Conservation (phyloP, 441 rosid genomes). For the Populus trichocarpa region DNA sequence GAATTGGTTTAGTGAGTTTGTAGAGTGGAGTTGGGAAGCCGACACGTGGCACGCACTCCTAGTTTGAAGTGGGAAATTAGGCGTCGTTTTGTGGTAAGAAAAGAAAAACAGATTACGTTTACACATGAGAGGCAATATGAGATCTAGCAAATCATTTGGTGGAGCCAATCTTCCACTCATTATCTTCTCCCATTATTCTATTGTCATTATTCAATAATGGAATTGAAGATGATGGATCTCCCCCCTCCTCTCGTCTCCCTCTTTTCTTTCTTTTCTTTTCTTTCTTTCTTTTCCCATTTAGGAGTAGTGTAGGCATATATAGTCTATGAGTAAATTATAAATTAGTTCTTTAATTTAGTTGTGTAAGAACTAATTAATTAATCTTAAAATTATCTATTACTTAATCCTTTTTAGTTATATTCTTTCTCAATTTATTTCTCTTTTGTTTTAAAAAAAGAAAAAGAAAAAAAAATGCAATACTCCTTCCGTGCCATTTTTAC, state of each 20-base stretch:
- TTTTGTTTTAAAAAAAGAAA: no score
- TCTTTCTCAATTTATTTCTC: no score
- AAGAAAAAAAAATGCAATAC: no score
- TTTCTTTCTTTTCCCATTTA: no score
- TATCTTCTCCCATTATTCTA: not conserved
- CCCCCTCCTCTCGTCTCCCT: not conserved
- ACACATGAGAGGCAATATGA: not conserved
- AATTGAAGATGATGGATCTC: not conserved
- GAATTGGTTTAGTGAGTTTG: slow-evolving; percentile 16
- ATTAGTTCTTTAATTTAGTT: no score
- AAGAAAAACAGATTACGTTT: slow-evolving; percentile 20
- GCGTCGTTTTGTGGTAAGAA: slow-evolving; percentile 19
- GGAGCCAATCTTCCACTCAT: slow-evolving; percentile 14
- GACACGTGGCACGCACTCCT: slow-evolving; percentile 53
- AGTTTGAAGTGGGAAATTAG: slow-evolving; percentile 26
- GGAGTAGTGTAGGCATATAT: no score
- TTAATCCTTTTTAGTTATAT: no score
- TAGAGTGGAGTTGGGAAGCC: slow-evolving; percentile 37
- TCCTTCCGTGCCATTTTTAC: no score
- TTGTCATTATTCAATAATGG: slow-evolving; percentile 12
- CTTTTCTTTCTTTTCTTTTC: no score
- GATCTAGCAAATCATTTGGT: slow-evolving; percentile 31
- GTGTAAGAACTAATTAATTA: no score
- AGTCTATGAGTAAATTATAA: no score
- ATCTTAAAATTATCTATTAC: no score